Conservation (phyloP, 2,329 filamentous ascomycete species). For the Phaeosphaeriaceae sp. region DNA sequence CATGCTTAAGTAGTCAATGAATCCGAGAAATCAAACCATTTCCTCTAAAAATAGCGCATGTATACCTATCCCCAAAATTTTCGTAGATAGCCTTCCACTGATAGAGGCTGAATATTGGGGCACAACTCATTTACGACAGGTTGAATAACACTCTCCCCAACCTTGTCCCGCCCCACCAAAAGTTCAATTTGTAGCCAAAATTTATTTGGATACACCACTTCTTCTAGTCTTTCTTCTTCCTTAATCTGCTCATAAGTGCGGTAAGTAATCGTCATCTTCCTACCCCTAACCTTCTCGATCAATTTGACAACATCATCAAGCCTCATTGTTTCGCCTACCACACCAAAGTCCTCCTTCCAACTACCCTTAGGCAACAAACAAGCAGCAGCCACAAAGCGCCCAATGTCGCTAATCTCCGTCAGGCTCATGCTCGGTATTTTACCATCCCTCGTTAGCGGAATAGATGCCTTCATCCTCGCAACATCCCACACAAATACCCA, state of each 20-base stretch:
- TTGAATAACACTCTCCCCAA: slow-evolving; percentile 13
- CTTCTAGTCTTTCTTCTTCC: slow-evolving; percentile 8
- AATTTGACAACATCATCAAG: slow-evolving; percentile 32
- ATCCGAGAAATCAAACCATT: too few species aligned
- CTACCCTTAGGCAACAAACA: slow-evolving; percentile 33
- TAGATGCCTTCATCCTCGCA: slow-evolving; percentile 25
- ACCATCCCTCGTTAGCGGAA: slow-evolving; percentile 32
- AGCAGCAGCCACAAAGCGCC: slow-evolving; percentile 39
- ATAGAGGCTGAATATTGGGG: slow-evolving; percentile 12
- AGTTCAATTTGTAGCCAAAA: slow-evolving; percentile 19
- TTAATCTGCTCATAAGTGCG: slow-evolving; percentile 19
- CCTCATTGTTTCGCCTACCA: slow-evolving; percentile 39
- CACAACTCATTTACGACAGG: slow-evolving; percentile 16
- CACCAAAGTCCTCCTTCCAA: slow-evolving; percentile 38
- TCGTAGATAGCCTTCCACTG: slow-evolving; percentile 16
- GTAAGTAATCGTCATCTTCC: slow-evolving; percentile 25
- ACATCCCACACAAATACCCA: slow-evolving; percentile 21
- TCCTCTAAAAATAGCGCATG: too few species aligned
- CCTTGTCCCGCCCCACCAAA: slow-evolving; percentile 11
- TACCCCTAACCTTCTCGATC: slow-evolving; percentile 26
- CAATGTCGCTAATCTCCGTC: slow-evolving; percentile 44
- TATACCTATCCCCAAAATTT: slow-evolving; percentile 19
- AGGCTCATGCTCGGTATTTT: slow-evolving; percentile 32
- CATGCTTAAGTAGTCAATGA: too few species aligned
- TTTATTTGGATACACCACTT: slow-evolving; percentile 12